Evolutionary conservation across 2,329 filamentous ascomycete genomes (phyloP), one percentile per base, ranked within the genome.

Genomic region (Nigrograna mackinnonii): DNA sequence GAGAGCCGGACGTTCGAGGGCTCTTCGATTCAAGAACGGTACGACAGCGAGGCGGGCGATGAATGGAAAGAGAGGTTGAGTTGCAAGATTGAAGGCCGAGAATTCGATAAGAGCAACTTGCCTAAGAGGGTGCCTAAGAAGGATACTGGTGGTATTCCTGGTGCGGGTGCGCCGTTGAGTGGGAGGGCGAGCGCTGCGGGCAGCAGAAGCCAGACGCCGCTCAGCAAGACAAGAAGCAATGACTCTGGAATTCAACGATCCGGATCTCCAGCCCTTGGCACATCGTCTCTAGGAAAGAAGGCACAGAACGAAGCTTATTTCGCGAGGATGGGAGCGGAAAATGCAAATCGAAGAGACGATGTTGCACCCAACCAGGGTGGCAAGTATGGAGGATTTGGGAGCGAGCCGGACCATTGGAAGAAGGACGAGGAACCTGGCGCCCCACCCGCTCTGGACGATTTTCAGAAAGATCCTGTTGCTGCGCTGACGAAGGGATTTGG

Each of bases 61-160:
- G 92, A 96, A 73, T 97, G 87, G 84, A 96, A 96, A 71, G 91
- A 96, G 68, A 80, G 91, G 48, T 70, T 97, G 52, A 85, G 84
- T 22, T 89, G 88, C 58, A 92, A 94, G 74, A 89, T 95, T 5
- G 94, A 97, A 69, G 89, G 87, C 11, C 80, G 80, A 44, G 89
- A 95, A 55, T 97, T 95, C 64, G 87, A 94, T 2, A 86, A 86
- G 13, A 83, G 81, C 22, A 66, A 62, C 6, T 80, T 85, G 66
- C 85, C 84, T 68, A 74, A 76, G 45, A 46, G 64, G 35, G 35
- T 58, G 40, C 69, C 67, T 54, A 68, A 67, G 41, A 58, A 64
- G 16, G 40, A 45, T 9, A 46, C 55, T 37, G 47, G 51, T 18
- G 52, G 52, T 5, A 44, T 28, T 11, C 24, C 24, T 17, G 58